Evolutionary conservation across 257 asterid genomes (phyloP).

Genomic region (Ehretia macrophylla): DNA sequence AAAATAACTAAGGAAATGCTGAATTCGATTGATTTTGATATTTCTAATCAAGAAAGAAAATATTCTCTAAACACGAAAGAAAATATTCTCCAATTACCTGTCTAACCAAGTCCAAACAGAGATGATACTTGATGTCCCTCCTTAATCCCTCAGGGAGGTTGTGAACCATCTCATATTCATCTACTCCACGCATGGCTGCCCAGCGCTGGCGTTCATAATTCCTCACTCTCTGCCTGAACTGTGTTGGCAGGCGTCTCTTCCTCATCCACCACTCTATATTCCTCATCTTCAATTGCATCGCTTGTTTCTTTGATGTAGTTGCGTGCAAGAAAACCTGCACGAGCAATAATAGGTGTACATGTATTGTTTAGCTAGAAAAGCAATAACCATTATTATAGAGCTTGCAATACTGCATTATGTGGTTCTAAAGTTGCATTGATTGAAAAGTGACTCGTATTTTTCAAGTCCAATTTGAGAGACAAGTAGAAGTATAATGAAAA

Average conservation of each 20-base stretch:
- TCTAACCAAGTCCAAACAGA: slow-evolving; percentile 83
- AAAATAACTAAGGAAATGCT: no score
- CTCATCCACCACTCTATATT: slow-evolving; percentile 99
- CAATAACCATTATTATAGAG: no score
- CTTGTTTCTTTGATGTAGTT: slow-evolving; percentile 95
- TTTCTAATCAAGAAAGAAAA: no score
- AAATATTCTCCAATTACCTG: no score
- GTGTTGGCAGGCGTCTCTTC: slow-evolving; percentile 60
- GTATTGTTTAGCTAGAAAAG: no score
- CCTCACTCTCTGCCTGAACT: slow-evolving; percentile 68
- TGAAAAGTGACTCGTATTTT: neutral
- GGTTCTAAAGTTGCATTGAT: neutral
- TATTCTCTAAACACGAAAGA: no score
- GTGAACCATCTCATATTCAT: slow-evolving; percentile 80
- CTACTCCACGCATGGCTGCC: slow-evolving; percentile 99
- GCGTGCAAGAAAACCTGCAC: slow-evolving; percentile 87
- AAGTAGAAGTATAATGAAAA: no score
- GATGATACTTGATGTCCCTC: slow-evolving; percentile 90
- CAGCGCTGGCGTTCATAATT: slow-evolving; percentile 84
- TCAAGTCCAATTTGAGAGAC: no score
- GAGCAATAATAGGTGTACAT: no score
- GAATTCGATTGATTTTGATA: no score
- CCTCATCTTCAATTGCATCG: slow-evolving; percentile 94
- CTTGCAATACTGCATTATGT: no score
- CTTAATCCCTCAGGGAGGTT: slow-evolving; percentile 92